Conservation (phyloP, 2,329 filamentous ascomycete genomes). For the Dendrostoma leiphaemia region DNA sequence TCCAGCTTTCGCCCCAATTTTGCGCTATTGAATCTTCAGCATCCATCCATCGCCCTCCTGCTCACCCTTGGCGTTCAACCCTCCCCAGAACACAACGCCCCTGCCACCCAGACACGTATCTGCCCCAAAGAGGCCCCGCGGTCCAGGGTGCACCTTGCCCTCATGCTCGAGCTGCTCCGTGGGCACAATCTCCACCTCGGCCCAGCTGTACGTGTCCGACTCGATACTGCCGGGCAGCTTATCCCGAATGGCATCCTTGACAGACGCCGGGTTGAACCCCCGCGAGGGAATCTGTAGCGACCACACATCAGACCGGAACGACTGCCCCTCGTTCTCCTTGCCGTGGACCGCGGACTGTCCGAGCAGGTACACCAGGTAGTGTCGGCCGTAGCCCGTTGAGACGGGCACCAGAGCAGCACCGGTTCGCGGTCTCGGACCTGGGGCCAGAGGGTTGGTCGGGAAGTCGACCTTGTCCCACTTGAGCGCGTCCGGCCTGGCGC, state of each 20-base stretch:
- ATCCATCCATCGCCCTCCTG: conserved; percentile 39
- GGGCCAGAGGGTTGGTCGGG: conserved; percentile 34
- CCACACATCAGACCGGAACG: conserved; percentile 45
- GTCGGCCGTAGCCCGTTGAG: conserved; percentile 49
- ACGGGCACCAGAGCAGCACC: conserved; percentile 44
- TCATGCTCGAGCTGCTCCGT: conserved; percentile 39
- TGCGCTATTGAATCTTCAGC: conserved; percentile 24
- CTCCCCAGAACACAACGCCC: conserved; percentile 53
- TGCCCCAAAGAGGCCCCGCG: conserved; percentile 38
- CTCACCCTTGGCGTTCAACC: conserved; percentile 40
- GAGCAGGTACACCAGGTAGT: conserved; percentile 50
- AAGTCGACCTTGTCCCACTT: conserved; percentile 37
- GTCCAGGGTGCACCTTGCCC: conserved; percentile 40
- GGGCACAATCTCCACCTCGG: conserved; percentile 45
- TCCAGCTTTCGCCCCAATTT: not conserved
- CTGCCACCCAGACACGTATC: conserved; percentile 43
- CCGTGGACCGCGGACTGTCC: conserved; percentile 30
- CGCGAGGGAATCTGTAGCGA: conserved; percentile 49
- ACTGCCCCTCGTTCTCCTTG: conserved; percentile 18
- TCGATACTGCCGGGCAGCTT: conserved; percentile 37
- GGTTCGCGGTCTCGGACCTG: conserved; percentile 40
- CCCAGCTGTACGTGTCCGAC: conserved; percentile 48
- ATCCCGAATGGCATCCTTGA: conserved; percentile 48
- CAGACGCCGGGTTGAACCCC: conserved; percentile 41
- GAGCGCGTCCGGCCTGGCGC: conserved; percentile 28